Base-by-base conservation (phyloP, 495 filamentous ascomycete species). In the Aspergillus ellipticus region DNA sequence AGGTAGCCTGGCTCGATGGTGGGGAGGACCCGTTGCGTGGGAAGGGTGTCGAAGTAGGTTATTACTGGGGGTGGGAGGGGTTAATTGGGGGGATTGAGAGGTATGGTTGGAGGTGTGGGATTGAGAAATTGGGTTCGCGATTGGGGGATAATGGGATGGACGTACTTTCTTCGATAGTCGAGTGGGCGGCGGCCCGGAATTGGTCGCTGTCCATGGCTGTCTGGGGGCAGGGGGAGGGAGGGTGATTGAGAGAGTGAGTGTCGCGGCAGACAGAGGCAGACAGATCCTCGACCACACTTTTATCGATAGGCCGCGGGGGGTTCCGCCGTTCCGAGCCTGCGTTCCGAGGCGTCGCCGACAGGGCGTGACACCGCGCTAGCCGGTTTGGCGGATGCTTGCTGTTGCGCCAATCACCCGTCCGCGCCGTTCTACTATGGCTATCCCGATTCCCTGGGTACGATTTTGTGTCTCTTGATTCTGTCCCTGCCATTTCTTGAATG, bases 1-100 rank as follows among this genome's bases (percentile, higher is more conserved):
- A 98, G 82, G 67, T 97, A 98, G 53, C 94, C 94, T 0, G 94
- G 94, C 52, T 87, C 75, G 46, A 98, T 83, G 54, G 81, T 82
- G 10, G 92, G 88, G 28, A 91, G 74, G 39, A 96, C 93, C 53
- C 81, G 80, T 11, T 86, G 87, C 2, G 81, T 74, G 42, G 82
- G 76, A 53, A 97, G 76, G 21, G 74, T 88, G 56, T 92, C 85
- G 61, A 92, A 93, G 77, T 97, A 96, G 48, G 82, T 75, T 60
- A 88, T 80, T 59, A 98, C 91, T 95, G 57, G 28, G 19, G 28
- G 58, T 49, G 35, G n/a, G 35, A 35, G 49, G 39, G 9, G 17
- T 51, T 35, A 51, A 47, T 41, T 53, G 22, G 46, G 55, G 24
- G 49, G 9, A 47, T 39, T 42, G n/a, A n/a, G n/a, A n/a, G n/a